Conservation (phyloP, 2,329 filamentous ascomycete species). For the Incumbomyces lentus region DNA sequence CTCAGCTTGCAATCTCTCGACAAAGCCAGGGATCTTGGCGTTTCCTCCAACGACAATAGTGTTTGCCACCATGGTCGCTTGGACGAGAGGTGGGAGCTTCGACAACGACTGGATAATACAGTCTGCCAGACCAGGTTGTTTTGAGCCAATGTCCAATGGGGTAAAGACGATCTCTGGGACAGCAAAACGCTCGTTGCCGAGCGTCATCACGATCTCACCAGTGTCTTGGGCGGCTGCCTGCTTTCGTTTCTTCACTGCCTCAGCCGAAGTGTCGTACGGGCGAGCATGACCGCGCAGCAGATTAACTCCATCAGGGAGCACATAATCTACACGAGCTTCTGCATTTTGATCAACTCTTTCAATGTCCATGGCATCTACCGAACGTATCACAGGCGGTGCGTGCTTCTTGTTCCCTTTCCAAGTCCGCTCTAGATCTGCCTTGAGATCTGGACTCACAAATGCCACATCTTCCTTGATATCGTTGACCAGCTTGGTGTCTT, state of each 20-base stretch:
- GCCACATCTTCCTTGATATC: conserved; percentile 89
- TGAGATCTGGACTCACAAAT: conserved; percentile 71
- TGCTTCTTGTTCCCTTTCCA: conserved; percentile 63
- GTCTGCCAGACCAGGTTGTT: conserved; percentile 70
- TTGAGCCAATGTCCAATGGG: conserved; percentile 74
- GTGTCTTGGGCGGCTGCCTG: conserved; percentile 36
- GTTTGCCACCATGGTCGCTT: conserved; percentile 75
- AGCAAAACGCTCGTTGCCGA: conserved; percentile 84
- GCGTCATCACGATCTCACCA: conserved; percentile 70
- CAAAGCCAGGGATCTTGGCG: conserved; percentile 66
- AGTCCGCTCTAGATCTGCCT: conserved; percentile 63
- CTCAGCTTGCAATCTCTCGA: conserved; percentile 63
- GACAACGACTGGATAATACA: conserved; percentile 71
- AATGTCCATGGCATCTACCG: conserved; percentile 32
- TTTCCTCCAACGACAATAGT: conserved; percentile 84
- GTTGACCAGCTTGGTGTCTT: conserved; percentile 86
- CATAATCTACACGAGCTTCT: conserved; percentile 72
- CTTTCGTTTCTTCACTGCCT: conserved; percentile 38
- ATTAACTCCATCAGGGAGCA: conserved; percentile 69
- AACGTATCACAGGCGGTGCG: neutral
- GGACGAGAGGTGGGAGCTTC: conserved; percentile 66
- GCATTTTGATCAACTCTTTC: conserved; percentile 22
- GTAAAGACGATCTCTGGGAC: conserved; percentile 85
- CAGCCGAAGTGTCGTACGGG: conserved; percentile 61
- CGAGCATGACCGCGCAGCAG: conserved; percentile 58